phyloP scores from a whole-genome alignment of 2,329 filamentous ascomycete species.

The Talaromyces islandicus region DNA sequence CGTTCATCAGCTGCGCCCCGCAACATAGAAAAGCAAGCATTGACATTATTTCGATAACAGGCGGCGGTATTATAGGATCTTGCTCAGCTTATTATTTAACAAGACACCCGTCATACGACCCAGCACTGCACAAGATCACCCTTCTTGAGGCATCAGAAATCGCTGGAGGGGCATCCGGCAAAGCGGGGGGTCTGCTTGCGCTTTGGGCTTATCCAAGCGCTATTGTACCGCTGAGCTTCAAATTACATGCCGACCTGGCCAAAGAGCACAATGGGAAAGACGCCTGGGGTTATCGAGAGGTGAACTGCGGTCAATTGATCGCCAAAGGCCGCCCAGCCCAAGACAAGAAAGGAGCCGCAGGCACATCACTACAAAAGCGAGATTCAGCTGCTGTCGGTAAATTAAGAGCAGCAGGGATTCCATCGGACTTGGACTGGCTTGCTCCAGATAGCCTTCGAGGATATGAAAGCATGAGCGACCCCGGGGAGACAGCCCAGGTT shows the following conservation, averaged over 20 bases:
- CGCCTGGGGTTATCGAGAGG: constrained; percentile 78
- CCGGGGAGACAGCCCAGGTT: constrained; percentile 81
- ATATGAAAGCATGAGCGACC: constrained; percentile 80
- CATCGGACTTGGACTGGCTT: constrained; percentile 79
- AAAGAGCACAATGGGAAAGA: constrained; percentile 71
- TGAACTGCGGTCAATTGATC: constrained; percentile 66
- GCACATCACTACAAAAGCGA: constrained; percentile 48
- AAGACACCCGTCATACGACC: constrained; percentile 74
- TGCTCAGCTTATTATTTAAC: constrained; percentile 90
- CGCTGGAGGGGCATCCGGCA: constrained; percentile 88
- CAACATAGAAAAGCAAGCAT: constrained; percentile 2
- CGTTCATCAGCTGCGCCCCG: constrained; percentile 1
- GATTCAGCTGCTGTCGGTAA: constrained; percentile 45
- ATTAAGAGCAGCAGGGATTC: constrained; percentile 57
- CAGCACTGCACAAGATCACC: constrained; percentile 68
- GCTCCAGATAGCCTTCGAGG: constrained; percentile 57
- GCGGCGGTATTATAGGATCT: constrained; percentile 87
- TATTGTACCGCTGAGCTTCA: constrained; percentile 80
- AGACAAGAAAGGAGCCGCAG: constrained; percentile 24
- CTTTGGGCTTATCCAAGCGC: constrained; percentile 84
- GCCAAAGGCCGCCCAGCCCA: constrained; percentile 41
- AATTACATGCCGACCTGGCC: constrained; percentile 77
- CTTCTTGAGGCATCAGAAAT: constrained; percentile 80
- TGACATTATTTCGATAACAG: constrained; percentile 37
- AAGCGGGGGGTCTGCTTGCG: constrained; percentile 84